Evolutionary conservation across 140 eudicot species (phyloP).

Genomic region (Oenanthe javanica): DNA sequence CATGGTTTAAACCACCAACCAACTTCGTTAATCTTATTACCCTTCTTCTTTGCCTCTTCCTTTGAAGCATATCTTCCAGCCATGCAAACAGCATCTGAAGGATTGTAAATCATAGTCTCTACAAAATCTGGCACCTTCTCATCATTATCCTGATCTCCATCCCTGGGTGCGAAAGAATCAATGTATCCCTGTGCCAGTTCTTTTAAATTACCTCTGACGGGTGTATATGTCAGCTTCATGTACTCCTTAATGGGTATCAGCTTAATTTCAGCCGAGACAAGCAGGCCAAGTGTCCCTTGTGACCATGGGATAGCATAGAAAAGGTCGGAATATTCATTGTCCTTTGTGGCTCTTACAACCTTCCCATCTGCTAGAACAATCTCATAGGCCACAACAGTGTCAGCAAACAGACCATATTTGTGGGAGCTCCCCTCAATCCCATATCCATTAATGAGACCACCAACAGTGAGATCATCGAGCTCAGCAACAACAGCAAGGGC

Average conservation of each 20-base stretch:
- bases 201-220: conserved; percentile 58
- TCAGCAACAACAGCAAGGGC: conserved; percentile 96
- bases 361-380: conserved; percentile 74
- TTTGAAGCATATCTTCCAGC: conserved; percentile 65
- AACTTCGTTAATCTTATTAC: conserved; percentile 61
- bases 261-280: conserved; percentile 87
- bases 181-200: conserved; percentile 77
- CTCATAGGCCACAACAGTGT: conserved; percentile 91
- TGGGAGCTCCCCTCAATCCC: conserved; percentile 99
- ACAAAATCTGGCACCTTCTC: conserved; percentile 82
- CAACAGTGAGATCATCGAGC: conserved; percentile 98
- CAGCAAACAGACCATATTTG: conserved; percentile 85
- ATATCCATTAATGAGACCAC: conserved; percentile 94
- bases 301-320: conserved; percentile 97
- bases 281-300: conserved; percentile 92
- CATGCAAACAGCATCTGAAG: conserved; percentile 81
- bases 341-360: conserved; percentile 89
- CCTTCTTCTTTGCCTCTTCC: conserved; percentile 86
- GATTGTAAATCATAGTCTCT: conserved; percentile 72
- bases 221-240: conserved; percentile 85
- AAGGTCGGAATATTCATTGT: conserved; percentile 86
- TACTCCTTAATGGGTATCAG: conserved; percentile 88
- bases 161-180: conserved; percentile 82
- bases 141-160: conserved; percentile 67
- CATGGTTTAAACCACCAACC: conserved; percentile 98